A percentile compares a stretch with the other conserved stretches of the same genome.
Evolutionary conservation across 495 filamentous ascomycete species (phyloP).

Genomic region (Terfezia boudieri): DNA sequence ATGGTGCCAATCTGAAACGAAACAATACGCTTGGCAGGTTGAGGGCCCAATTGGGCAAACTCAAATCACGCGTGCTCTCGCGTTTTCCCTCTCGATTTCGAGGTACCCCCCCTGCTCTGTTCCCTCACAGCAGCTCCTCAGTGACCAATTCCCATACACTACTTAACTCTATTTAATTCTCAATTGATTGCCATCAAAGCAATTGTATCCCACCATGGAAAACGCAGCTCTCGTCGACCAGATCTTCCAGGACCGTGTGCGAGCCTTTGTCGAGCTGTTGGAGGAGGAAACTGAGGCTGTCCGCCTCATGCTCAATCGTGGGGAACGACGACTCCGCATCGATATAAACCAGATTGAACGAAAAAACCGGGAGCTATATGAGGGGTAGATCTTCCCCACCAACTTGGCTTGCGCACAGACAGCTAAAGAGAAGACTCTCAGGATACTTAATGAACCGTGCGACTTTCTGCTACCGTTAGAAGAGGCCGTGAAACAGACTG

Average conservation of each 20-base stretch:
- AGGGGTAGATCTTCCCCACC: constrained; percentile 40
- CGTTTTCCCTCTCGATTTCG: no score
- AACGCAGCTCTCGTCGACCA: no score
- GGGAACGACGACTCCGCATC: constrained; percentile 52
- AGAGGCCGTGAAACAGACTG: constrained; percentile 39
- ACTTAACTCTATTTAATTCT: no score
- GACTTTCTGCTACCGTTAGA: constrained; percentile 21
- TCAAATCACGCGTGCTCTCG: no score
- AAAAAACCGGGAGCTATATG: constrained; percentile 72
- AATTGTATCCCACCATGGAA: no score
- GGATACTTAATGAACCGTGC: constrained; percentile 28
- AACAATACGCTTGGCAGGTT: no score
- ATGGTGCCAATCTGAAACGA: no score
- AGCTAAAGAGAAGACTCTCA: constrained; percentile 24
- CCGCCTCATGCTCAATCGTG: constrained; percentile 75
- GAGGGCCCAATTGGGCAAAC: no score
- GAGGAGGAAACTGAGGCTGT: background rate
- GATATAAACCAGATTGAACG: constrained; percentile 86
- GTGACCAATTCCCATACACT: no score
- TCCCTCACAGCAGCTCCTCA: no score
- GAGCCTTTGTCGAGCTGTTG: constrained; percentile 51
- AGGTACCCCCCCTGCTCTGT: no score
- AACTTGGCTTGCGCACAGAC: constrained; percentile 82
- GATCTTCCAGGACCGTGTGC: background rate
- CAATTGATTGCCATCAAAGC: no score